A percentile compares a stretch with the other conserved stretches of the same genome.
phyloP scores from a whole-genome alignment of 768 basidiomycete species.

The Lactifluus volemus region DNA sequence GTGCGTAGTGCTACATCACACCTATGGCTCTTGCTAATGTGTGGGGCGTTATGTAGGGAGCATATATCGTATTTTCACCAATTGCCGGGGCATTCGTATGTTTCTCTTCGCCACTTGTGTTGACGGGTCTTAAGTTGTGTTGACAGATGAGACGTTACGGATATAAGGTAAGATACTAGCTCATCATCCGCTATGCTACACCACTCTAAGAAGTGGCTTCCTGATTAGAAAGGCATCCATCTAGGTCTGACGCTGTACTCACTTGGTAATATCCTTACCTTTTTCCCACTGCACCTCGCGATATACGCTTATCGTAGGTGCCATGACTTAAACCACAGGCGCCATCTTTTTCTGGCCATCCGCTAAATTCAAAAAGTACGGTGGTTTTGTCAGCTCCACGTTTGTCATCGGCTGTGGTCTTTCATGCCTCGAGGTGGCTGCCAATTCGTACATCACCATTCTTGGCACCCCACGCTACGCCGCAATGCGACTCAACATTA shows the following conservation, averaged over 20 bases:
- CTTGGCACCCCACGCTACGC: constrained; percentile 61
- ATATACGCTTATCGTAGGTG: constrained; percentile 8
- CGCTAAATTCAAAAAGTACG: constrained; percentile 56
- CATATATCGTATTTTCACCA: constrained; percentile 54
- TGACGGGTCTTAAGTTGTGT: neutral
- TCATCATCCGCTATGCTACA: neutral
- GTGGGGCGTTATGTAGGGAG: constrained; percentile 33
- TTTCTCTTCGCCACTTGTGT: constrained; percentile 9
- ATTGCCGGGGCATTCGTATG: constrained; percentile 49
- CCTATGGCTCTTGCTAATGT: neutral
- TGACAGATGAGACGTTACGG: constrained; percentile 49
- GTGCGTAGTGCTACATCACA: constrained; percentile 25
- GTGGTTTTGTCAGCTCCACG: constrained; percentile 67
- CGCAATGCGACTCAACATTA: constrained; percentile 68
- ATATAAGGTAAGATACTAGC: constrained; percentile 40
- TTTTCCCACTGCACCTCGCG: constrained; percentile 19
- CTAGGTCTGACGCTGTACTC: constrained; percentile 52
- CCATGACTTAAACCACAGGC: constrained; percentile 29
- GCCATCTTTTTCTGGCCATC: constrained; percentile 78
- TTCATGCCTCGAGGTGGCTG: constrained; percentile 58
- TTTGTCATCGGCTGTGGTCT: constrained; percentile 66
- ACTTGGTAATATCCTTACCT: constrained; percentile 30
- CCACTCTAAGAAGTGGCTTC: neutral
- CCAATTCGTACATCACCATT: constrained; percentile 74
- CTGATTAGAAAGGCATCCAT: constrained; percentile 49